Evolutionary conservation across 768 basidiomycete genomes (phyloP).

Genomic region (Lactifluus volemus): DNA sequence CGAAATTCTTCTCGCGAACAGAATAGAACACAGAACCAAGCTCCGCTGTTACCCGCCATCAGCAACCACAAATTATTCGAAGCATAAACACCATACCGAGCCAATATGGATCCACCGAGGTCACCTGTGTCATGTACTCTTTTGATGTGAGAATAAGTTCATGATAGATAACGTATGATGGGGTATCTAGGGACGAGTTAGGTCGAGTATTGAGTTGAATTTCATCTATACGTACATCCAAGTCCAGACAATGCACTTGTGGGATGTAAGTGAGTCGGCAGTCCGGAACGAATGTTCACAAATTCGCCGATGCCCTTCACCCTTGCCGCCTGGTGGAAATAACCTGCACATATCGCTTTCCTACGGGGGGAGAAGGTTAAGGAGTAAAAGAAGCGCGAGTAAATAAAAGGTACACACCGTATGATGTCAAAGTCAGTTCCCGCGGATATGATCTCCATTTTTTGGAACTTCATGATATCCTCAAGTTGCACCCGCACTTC

Average conservation of each 20-base stretch:
- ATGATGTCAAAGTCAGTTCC: slow-evolving; percentile 95
- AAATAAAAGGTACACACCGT: slow-evolving; percentile 35
- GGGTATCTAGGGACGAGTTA: slow-evolving; percentile 55
- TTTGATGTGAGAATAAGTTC: slow-evolving; percentile 93
- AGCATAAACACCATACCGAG: slow-evolving; percentile 45
- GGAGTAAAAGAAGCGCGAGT: not conserved
- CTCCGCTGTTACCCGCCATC: slow-evolving; percentile 49
- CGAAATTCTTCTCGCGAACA: slow-evolving; percentile 96
- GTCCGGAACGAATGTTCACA: slow-evolving; percentile 89
- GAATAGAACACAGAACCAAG: slow-evolving; percentile 96
- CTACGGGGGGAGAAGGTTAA: slow-evolving; percentile 30
- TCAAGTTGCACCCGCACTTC: slow-evolving; percentile 95
- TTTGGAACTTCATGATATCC: slow-evolving; percentile 99
- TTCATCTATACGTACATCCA: slow-evolving; percentile 55
- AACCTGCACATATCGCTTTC: slow-evolving; percentile 95
- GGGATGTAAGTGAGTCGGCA: slow-evolving; percentile 94
- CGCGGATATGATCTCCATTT: slow-evolving; percentile 85
- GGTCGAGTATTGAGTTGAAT: not conserved
- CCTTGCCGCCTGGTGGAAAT: slow-evolving; percentile 97
- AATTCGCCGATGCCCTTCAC: slow-evolving; percentile 99
- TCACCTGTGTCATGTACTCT: slow-evolving; percentile 99
- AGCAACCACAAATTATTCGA: not conserved
- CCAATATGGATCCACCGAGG: slow-evolving; percentile 96
- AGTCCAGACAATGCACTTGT: slow-evolving; percentile 95
- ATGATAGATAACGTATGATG: slow-evolving; percentile 95